Base-by-base conservation (phyloP, 768 basidiomycete genomes). In the Xerocomus spinulosus region DNA sequence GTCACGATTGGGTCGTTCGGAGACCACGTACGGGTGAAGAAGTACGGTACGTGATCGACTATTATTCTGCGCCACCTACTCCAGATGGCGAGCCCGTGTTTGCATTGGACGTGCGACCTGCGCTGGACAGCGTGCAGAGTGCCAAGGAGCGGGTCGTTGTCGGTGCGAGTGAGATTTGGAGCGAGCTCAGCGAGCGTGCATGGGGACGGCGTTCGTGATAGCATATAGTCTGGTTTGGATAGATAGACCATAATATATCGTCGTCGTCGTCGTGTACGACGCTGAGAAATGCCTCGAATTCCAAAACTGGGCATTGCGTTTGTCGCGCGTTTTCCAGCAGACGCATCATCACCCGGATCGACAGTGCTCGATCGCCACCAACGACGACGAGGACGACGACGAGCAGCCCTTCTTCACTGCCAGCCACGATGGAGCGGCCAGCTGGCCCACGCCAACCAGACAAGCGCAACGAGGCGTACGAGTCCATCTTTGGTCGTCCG, bases 21-120 rank as follows among this genome's bases (percentile, higher is more conserved):
- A 83, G 95, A 43, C 82, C 85, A 26, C 72, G 73, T 33, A 83
- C 85, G 2, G 83, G 87, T 15, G 80, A 88, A 56, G 87, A 92
- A 68, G 85, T 92, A 43, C 87, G 91, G 63, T 95, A 99, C 68
- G 88, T 99, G 39, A 98, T 99, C 58, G 96, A 99, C 73, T 99
- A 99, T 70, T 98, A 98, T 68, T 88, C 90, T 39, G 92, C 92
- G 0, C 91, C 94, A 2, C 81, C 87, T 3, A 85, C 94, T 46
- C 75, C 81, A 8, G 87, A 96, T 55, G 95, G 95, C 8, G 88
- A 87, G 37, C 96, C 96, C 15, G 93, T 94, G 6, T 98, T 98
- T 69, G 85, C 85, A 8, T 77, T 99, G 23, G 96, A 99, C 63
- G 95, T 98, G 9, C 82, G 95, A 14, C 95, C 96, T 1, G 96